Conservation (phyloP, 192 early-diverging fungal species). For the Gonapodya sp. region DNA sequence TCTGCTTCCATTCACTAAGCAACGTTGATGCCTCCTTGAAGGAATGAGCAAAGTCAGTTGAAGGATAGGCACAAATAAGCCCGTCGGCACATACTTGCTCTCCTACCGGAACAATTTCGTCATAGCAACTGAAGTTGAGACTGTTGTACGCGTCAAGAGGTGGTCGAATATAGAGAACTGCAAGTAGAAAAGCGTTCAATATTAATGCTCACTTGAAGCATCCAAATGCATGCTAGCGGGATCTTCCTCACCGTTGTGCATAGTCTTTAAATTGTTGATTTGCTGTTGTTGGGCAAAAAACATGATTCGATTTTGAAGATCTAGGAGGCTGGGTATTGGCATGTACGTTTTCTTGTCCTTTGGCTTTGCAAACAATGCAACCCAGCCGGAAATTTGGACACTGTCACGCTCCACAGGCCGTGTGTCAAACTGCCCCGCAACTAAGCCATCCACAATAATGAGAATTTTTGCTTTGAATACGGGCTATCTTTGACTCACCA, state of each 20-base stretch:
- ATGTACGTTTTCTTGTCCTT: not conserved
- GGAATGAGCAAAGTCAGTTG: too few relatives aligned
- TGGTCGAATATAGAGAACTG: not conserved
- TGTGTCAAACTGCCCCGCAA: not conserved
- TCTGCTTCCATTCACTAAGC: too few relatives aligned
- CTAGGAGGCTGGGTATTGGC: not conserved
- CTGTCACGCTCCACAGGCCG: not conserved
- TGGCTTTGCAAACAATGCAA: not conserved
- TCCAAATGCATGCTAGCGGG: not conserved
- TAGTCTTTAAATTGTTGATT: not conserved
- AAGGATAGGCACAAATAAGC: too few relatives aligned
- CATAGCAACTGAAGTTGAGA: not conserved
- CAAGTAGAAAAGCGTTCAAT: not conserved
- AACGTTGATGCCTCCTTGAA: too few relatives aligned
- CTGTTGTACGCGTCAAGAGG: not conserved
- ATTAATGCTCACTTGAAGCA: not conserved
- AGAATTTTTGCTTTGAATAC: not conserved
- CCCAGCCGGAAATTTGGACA: not conserved
- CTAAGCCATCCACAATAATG: not conserved
- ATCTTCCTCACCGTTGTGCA: not conserved
- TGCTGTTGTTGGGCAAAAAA: not conserved
- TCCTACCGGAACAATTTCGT: too few relatives aligned
- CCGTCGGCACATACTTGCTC: too few relatives aligned
- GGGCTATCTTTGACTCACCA: slow-evolving; percentile 35
- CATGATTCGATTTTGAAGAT: not conserved